phyloP scores from a whole-genome alignment of 768 basidiomycete genomes.

The Vararia minispora region DNA sequence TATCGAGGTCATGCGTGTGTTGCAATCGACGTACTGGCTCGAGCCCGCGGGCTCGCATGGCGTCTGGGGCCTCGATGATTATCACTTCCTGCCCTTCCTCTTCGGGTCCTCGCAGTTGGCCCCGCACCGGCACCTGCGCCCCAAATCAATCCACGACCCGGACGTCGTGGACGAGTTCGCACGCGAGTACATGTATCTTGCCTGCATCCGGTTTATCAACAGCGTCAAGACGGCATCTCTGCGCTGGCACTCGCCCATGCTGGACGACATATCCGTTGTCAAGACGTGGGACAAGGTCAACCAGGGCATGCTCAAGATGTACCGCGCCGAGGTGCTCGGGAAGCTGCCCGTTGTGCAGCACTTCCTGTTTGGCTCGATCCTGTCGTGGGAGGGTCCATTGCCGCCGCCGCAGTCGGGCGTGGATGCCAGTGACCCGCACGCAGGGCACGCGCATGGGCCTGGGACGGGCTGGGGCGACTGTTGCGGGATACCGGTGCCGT shows the following conservation, averaged over 20 bases:
- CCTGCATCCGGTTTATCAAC: slow-evolving; percentile 93
- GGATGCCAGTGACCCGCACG: slow-evolving; percentile 28
- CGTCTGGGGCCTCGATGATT: slow-evolving; percentile 96
- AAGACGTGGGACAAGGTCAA: slow-evolving; percentile 98
- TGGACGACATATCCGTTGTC: slow-evolving; percentile 93
- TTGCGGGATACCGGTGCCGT: slow-evolving; percentile 83
- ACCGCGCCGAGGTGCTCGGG: slow-evolving; percentile 85
- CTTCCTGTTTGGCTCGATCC: slow-evolving; percentile 84
- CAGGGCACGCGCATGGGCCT: slow-evolving; percentile 42
- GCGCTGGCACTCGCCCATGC: slow-evolving; percentile 98
- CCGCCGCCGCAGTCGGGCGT: slow-evolving; percentile 22
- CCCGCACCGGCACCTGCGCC: slow-evolving; percentile 77
- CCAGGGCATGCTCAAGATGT: slow-evolving; percentile 96
- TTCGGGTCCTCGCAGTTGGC: slow-evolving; percentile 73
- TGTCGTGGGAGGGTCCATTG: slow-evolving; percentile 53
- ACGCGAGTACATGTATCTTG: slow-evolving; percentile 92
- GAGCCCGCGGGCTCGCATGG: slow-evolving; percentile 99
- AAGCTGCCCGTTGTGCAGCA: slow-evolving; percentile 96
- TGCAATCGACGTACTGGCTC: slow-evolving; percentile 94
- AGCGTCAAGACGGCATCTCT: slow-evolving; percentile 96
- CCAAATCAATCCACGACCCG: slow-evolving; percentile 84
- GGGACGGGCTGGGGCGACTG: slow-evolving; percentile 80
- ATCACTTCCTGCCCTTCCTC: slow-evolving; percentile 89
- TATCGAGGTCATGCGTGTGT: slow-evolving; percentile 66
- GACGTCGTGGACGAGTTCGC: slow-evolving; percentile 90